Percentiles rank a stretch among this genome's conserved stretches.
Evolutionary conservation across 371 early-diverging fungal species (phyloP).

Genomic region (Ordospora colligata): DNA sequence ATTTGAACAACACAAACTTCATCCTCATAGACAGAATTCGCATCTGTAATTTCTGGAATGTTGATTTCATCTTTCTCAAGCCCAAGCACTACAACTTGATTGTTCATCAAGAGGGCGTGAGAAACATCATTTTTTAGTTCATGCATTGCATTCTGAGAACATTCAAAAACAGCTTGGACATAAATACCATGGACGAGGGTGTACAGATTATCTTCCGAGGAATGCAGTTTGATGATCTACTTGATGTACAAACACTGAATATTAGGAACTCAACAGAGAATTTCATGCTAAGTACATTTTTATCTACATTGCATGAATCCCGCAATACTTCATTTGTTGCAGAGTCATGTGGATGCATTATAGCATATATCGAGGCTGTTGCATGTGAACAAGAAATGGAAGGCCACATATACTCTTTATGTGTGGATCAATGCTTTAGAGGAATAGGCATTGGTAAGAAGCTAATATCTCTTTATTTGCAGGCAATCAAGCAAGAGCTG

Average conservation of each 20-base stretch:
- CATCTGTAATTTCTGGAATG: background rate
- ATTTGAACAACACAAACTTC: background rate
- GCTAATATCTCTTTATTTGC: background rate
- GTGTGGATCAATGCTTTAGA: background rate
- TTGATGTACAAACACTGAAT: background rate
- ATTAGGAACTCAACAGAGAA: background rate
- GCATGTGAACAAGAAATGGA: background rate
- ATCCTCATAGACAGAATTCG: background rate
- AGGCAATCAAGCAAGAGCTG: background rate
- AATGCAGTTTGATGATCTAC: background rate
- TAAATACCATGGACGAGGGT: background rate
- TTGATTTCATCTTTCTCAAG: background rate
- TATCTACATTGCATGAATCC: background rate
- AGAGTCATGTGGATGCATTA: background rate
- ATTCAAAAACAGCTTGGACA: background rate
- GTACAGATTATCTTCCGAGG: background rate
- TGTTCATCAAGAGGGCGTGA: background rate
- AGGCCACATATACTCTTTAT: constrained; percentile 1
- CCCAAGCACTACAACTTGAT: background rate
- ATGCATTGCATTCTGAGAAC: background rate
- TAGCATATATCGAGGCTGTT: background rate
- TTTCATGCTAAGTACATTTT: background rate
- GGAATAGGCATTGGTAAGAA: background rate
- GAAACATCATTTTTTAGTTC: background rate
- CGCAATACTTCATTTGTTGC: background rate